These are phyloP conservation scores for Xylaria castorea DNA, from an alignment of 495 filamentous ascomycete genomes.

Conservation along the genomic window DNA sequence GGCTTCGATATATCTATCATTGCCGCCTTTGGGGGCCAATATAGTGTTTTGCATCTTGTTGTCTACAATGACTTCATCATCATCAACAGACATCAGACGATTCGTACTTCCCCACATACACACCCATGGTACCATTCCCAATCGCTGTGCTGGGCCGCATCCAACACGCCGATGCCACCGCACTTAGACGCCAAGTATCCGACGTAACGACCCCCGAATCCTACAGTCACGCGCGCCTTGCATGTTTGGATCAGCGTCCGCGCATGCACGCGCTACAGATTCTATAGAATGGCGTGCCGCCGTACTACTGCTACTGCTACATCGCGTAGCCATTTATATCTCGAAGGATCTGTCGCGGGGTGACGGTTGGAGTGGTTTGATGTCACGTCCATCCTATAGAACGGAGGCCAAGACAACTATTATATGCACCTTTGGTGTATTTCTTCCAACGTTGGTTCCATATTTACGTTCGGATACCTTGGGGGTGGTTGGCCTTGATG, in stretches of 20 bases:
- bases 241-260: neutral
- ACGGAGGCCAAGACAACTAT: neutral
- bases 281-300: slow-evolving; percentile 6
- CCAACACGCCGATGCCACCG: neutral
- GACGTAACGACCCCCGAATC: neutral
- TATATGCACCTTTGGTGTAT: neutral
- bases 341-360: neutral
- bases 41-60: neutral
- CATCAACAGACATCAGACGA: neutral
- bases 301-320: neutral
- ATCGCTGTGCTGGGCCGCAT: neutral
- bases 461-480: neutral
- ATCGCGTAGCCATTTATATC: slow-evolving; percentile 20
- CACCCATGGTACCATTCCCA: neutral
- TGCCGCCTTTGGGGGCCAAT: neutral
- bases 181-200: neutral
- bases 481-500: neutral
- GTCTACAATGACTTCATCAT: neutral
- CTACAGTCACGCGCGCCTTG: neutral
- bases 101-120: neutral
- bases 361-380: neutral
- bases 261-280: neutral
- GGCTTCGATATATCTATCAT: slow-evolving; percentile 1
- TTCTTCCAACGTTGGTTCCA: neutral
- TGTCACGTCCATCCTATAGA: neutral